Percentiles rank a stretch among this genome's conserved stretches.
Evolutionary conservation across 805 yeast genomes (phyloP).

Genomic region (Kockiozyma suomiensis): DNA sequence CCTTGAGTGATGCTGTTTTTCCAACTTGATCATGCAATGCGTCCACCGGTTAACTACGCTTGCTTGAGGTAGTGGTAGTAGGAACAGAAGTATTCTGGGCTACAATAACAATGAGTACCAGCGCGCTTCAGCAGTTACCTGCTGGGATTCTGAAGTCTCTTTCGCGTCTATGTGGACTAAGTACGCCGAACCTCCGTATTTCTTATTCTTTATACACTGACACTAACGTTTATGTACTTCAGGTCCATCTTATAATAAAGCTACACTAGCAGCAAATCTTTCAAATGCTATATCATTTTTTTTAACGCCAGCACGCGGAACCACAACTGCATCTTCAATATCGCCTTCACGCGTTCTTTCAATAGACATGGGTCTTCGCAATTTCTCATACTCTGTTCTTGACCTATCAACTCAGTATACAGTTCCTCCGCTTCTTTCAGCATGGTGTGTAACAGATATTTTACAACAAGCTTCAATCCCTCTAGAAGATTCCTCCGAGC

Average conservation of each 20-base stretch:
- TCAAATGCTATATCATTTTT: not conserved
- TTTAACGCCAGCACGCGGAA: not conserved
- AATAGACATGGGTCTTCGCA: constrained; percentile 21
- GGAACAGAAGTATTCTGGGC: too few species aligned
- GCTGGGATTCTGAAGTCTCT: constrained; percentile 13
- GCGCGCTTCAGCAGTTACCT: constrained; percentile 6
- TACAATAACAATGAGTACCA: too few species aligned
- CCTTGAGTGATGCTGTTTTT: too few species aligned
- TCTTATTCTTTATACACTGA: not conserved
- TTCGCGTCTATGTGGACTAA: constrained; percentile 14
- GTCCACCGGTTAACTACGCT: too few species aligned
- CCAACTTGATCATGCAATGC: too few species aligned
- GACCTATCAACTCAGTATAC: constrained; percentile 4
- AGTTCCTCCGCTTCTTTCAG: not conserved
- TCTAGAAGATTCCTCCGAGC: not conserved
- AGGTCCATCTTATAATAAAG: constrained; percentile 14
- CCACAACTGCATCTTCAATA: not conserved
- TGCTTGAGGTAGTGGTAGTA: too few species aligned
- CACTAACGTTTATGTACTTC: not conserved
- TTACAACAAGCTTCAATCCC: not conserved
- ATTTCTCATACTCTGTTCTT: constrained; percentile 17
- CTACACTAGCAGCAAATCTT: constrained; percentile 4
- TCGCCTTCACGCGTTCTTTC: constrained; percentile 14
- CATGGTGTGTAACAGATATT: constrained; percentile 12
- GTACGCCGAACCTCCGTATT: not conserved